Percentiles rank a stretch among this genome's conserved stretches.
These are phyloP conservation scores for Torulaspora quercuum DNA, from an alignment of 805 yeast species.

Conservation along the genomic window DNA sequence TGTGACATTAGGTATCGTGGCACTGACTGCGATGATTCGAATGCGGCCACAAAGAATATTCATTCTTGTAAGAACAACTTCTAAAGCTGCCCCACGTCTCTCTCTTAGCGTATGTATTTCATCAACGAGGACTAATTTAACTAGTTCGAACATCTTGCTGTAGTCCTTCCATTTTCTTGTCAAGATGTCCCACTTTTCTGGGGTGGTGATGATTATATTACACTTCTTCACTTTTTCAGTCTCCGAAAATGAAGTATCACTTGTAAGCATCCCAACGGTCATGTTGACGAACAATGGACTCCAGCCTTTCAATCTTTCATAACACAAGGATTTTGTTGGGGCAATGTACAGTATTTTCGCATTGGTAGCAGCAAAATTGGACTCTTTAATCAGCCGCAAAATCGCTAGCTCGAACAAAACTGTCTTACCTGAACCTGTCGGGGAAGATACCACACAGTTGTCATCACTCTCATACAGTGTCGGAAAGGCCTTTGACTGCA, in stretches of 20 bases:
- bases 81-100: constrained; percentile 47
- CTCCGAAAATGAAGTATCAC: constrained; percentile 49
- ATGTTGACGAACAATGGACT: constrained; percentile 41
- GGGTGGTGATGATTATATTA: constrained; percentile 54
- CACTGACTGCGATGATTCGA: constrained; percentile 49
- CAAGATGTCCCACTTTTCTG: constrained; percentile 60
- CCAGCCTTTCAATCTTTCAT: constrained; percentile 50
- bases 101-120: constrained; percentile 48
- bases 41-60: constrained; percentile 37
- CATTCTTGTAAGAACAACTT: constrained; percentile 49
- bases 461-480: constrained; percentile 35
- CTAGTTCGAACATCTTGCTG: constrained; percentile 38
- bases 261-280: constrained; percentile 50
- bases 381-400: constrained; percentile 33
- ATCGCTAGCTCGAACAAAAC: constrained; percentile 54
- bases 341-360: constrained; percentile 48
- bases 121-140: constrained; percentile 47
- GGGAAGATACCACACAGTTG: constrained; percentile 51
- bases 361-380: constrained; percentile 14
- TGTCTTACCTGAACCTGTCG: constrained; percentile 61
- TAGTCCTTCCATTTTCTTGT: constrained; percentile 51
- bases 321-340: constrained; percentile 57
- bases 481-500: constrained; percentile 49
- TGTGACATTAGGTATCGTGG: constrained; percentile 50
- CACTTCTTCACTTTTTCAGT: constrained; percentile 46